Conservation (phyloP, 257 asterid species). For the Coffea canephora region DNA sequence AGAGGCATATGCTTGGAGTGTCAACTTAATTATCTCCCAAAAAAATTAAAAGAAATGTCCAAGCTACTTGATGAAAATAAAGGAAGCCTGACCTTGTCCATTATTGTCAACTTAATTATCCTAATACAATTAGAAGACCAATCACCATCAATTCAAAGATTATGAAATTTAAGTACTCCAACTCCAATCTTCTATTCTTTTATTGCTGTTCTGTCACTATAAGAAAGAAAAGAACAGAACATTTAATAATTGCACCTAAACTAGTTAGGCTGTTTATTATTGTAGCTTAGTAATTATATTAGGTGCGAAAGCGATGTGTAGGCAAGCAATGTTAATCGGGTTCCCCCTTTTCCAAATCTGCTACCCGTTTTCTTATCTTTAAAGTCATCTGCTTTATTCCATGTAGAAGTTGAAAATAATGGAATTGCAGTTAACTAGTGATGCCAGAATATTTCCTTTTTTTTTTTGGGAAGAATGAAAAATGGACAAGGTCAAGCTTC, state of each 20-base stretch:
- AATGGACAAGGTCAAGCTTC: background rate
- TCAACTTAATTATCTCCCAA: too few species aligned
- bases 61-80: too few species aligned
- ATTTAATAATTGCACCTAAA: background rate
- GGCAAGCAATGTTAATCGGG: background rate
- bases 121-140: background rate
- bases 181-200: background rate
- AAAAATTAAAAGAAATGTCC: too few species aligned
- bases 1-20: too few species aligned
- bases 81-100: too few species aligned
- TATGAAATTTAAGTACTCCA: background rate
- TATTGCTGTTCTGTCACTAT: background rate
- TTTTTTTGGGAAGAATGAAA: background rate
- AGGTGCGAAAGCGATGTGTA: constrained; percentile 3
- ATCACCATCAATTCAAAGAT: background rate
- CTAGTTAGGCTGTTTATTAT: background rate
- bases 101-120: background rate
- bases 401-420: background rate
- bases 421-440: background rate
- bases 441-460: background rate
- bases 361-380: background rate
- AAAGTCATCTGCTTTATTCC: background rate
- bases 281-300: constrained; percentile 15
- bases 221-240: background rate
- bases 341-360: background rate